Evolutionary conservation across 371 early-diverging fungal species (phyloP), one percentile per base, ranked within the genome.

Genomic region (Umbelopsis sp.): DNA sequence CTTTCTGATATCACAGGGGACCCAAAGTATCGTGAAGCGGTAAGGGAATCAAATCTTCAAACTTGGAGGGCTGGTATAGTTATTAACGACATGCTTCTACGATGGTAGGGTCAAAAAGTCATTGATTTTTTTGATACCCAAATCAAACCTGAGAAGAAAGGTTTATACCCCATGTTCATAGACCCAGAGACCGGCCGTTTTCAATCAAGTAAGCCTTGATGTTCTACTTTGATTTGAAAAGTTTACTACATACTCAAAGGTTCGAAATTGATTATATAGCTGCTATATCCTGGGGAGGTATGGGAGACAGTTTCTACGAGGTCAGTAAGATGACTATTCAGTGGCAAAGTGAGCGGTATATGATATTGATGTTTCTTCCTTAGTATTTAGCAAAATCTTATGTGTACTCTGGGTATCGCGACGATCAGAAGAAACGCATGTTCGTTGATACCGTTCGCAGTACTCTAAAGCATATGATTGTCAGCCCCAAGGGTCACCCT

Each of bases 1-100:
- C 80, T 98, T 45, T 87, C 90, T 18, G 78, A 91, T 63, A 78
- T 96, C 20, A 93, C 94, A 3, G 89, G 89, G 0, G 80, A 93
- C 65, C 82, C 84, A 70, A 72, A 70, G 14, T 93, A 89, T 70
- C 81, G 86, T 65, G 67, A 84, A 45, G 79, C 74, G 76, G 89
- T 84, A 83, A 62, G 67, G 32, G 37, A 9, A 45, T 57, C 8
- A 44, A 1, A 51, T 29, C 0, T 50, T 35, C 53, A 29, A 32
- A 65, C 20, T 50, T 41, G 50, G 11, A 29, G 9, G 14, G 35
- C 9, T n/a, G 32, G 32, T 11, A 41, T 65, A 16, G n/a, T 8
- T 50, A 4, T 9, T 46, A 18, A 11, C 38, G n/a, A 12, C 22
- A 14, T 25, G 22, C 8, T 18, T 41, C 12, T 44, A 41, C 10